Evolutionary conservation across 176 grass and related monocot genomes (phyloP).

Genomic region (Triticum dicoccoides): DNA sequence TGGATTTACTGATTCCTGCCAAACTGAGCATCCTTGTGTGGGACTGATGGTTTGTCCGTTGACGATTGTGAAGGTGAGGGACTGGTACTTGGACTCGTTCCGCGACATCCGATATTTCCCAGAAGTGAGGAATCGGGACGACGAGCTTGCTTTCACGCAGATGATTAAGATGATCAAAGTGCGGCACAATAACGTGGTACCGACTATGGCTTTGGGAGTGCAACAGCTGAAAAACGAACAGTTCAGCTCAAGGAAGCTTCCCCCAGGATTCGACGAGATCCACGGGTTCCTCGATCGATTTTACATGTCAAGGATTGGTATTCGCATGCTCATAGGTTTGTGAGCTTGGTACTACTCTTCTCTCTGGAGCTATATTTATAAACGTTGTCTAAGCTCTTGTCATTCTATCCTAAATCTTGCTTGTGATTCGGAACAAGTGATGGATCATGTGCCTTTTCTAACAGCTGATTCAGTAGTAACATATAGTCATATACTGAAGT

Average conservation of each 20-base stretch:
- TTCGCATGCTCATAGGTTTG: slow-evolving; percentile 97
- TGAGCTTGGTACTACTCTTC: slow-evolving; percentile 35
- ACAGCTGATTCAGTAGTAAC: not conserved
- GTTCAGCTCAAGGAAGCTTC: slow-evolving; percentile 34
- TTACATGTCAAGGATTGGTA: slow-evolving; percentile 92
- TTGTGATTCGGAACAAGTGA: not conserved
- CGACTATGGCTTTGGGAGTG: slow-evolving; percentile 81
- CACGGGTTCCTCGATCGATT: slow-evolving; percentile 85
- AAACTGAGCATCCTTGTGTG: slow-evolving; percentile 19
- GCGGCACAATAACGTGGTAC: slow-evolving; percentile 90
- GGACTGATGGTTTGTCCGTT: slow-evolving; percentile 16
- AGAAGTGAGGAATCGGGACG: slow-evolving; percentile 47
- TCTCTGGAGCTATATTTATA: slow-evolving; percentile 23
- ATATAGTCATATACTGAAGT: not conserved
- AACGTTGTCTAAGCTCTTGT: not conserved
- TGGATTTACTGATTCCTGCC: slow-evolving; percentile 4
- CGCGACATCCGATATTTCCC: slow-evolving; percentile 78
- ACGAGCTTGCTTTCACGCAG: slow-evolving; percentile 75
- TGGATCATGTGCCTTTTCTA: not conserved
- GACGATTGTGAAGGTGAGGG: slow-evolving; percentile 58
- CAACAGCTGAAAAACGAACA: slow-evolving; percentile 87
- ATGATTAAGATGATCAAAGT: slow-evolving; percentile 81
- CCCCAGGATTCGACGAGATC: slow-evolving; percentile 63
- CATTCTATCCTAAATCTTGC: not conserved
- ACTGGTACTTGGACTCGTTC: slow-evolving; percentile 93